Conservation (phyloP, 1,284 basidiomycete species). For the Wallemia hederae region DNA sequence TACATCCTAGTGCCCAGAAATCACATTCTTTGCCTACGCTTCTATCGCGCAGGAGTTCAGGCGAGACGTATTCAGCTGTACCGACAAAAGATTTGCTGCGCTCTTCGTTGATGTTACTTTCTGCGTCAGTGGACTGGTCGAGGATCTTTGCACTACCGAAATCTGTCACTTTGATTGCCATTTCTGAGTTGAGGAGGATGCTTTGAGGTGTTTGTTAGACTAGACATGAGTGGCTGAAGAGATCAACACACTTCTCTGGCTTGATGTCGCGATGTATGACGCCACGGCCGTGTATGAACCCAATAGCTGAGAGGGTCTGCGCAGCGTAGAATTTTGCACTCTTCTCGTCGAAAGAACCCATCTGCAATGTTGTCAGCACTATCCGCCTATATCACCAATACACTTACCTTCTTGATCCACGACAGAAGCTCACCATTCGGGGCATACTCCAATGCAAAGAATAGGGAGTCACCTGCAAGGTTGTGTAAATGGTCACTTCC, state of each 20-base stretch:
- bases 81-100: slow-evolving; percentile 65
- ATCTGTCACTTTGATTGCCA: slow-evolving; percentile 78
- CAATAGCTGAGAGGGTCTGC: slow-evolving; percentile 57
- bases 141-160: slow-evolving; percentile 86
- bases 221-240: too few relatives aligned
- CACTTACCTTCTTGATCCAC: slow-evolving; percentile 27
- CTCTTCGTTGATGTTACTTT: slow-evolving; percentile 12
- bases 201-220: slow-evolving; percentile 10
- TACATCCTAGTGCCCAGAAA: slow-evolving; percentile 27
- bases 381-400: neutral
- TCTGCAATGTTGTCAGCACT: slow-evolving; percentile 11
- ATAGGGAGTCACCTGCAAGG: slow-evolving; percentile 18
- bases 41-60: slow-evolving; percentile 55
- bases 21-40: slow-evolving; percentile 22
- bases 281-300: slow-evolving; percentile 61
- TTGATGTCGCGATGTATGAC: slow-evolving; percentile 78
- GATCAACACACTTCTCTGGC: slow-evolving; percentile 41
- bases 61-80: slow-evolving; percentile 82
- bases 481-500: slow-evolving; percentile 1
- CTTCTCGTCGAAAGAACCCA: slow-evolving; percentile 47
- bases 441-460: slow-evolving; percentile 69
- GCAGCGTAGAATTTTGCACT: slow-evolving; percentile 59
- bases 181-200: slow-evolving; percentile 52
- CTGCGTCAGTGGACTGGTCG: slow-evolving; percentile 23
- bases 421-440: slow-evolving; percentile 68